Evolutionary conservation across 352 stramenopile species (phyloP), one percentile per base, ranked within the genome.

Genomic region (Phytophthora foliorum): DNA sequence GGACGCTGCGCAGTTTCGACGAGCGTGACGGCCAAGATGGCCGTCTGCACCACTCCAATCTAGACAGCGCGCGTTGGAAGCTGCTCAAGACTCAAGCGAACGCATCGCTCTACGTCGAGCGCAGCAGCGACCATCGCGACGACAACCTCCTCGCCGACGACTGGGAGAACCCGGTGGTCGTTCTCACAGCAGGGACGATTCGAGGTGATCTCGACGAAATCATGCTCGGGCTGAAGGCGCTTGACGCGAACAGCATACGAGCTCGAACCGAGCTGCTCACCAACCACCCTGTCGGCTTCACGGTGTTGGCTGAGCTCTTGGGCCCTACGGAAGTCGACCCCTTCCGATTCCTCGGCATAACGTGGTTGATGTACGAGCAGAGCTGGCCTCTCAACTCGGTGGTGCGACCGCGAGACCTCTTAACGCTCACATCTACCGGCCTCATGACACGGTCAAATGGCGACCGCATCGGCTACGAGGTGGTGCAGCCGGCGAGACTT

Each of bases 401-500:
- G 41, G 42, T 83, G 11, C 63, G 63, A 6, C 61, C 76, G 6
- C 63, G 74, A 42, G 77, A 82, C 32, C 67, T 81, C 38, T 61
- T 78, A 46, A 77, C 57, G 22, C 42, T 81, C 2, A 55, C 55
- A 25, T 75, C 75, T 8, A 78, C 69, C 7, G 72, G 77, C 2
- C 75, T 71, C 10, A 63, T 82, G 42, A 69, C 53, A 0, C 64
- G 69, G 2, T 44, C 36, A 4, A 74, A 72, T 22, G 74, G 77
- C n/a, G 75, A 83, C n/a, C 58, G 54, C 13, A 67, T 86, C 29
- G 78, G 78, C 61, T 86, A 77, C 57, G 75, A 86, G 29, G 62
- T 86, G 42, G 70, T 80, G 6, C 77, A 88, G 55, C 81, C 84
- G 10, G 71, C 82, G 1, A 59, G 38, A 11, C 25, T 78, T 51